phyloP scores from a whole-genome alignment of 2,329 filamentous ascomycete genomes.

The Cercospora zeina region DNA sequence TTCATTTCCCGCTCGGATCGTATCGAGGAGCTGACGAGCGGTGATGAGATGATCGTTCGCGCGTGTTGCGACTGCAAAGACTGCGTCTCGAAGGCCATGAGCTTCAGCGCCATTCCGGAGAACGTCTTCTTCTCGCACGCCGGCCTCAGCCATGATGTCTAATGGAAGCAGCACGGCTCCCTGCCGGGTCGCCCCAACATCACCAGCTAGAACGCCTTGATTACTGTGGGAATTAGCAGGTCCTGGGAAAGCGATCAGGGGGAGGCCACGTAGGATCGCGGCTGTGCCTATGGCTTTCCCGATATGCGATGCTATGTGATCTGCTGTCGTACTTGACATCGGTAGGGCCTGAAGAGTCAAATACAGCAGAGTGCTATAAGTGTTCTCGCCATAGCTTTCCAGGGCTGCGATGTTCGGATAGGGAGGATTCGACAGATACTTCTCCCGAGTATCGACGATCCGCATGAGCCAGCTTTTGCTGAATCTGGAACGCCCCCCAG shows the following conservation, averaged over 20 bases:
- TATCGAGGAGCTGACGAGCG: slow-evolving; percentile 84
- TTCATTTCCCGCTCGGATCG: slow-evolving; percentile 69
- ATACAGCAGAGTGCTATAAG: slow-evolving; percentile 90
- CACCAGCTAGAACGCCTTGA: slow-evolving; percentile 45
- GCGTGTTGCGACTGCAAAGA: slow-evolving; percentile 88
- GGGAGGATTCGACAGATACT: slow-evolving; percentile 78
- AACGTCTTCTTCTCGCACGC: slow-evolving; percentile 84
- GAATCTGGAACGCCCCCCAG: slow-evolving; percentile 51
- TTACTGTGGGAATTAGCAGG: slow-evolving; percentile 59
- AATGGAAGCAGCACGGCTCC: slow-evolving; percentile 77
- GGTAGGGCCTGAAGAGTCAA: slow-evolving; percentile 78
- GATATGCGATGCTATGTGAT: slow-evolving; percentile 92
- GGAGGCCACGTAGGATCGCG: slow-evolving; percentile 81
- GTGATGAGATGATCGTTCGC: slow-evolving; percentile 96
- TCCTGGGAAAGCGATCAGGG: slow-evolving; percentile 78
- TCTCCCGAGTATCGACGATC: slow-evolving; percentile 77
- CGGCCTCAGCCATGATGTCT: slow-evolving; percentile 81
- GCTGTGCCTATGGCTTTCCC: slow-evolving; percentile 91
- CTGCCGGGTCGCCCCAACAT: slow-evolving; percentile 51
- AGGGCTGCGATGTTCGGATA: slow-evolving; percentile 71
- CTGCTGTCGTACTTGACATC: slow-evolving; percentile 76
- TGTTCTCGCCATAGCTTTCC: slow-evolving; percentile 90
- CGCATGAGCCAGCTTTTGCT: slow-evolving; percentile 62
- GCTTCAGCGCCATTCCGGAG: slow-evolving; percentile 78
- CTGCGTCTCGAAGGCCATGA: slow-evolving; percentile 77